A percentile compares a stretch with the other conserved stretches of the same genome.
Conservation (phyloP, 2,329 filamentous ascomycete species). For the Sporothrix variecibatus region DNA sequence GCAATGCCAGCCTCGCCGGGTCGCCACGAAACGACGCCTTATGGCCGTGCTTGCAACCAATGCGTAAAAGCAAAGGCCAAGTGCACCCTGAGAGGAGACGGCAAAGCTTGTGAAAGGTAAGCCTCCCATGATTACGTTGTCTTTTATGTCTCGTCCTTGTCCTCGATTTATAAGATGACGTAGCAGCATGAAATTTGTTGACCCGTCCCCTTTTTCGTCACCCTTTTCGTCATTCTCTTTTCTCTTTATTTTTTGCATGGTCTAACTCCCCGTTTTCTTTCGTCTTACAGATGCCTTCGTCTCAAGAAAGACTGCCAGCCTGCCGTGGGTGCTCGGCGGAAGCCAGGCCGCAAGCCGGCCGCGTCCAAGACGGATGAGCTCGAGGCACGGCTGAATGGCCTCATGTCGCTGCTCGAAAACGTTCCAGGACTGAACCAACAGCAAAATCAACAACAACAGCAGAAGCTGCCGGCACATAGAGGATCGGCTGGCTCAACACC, state of each 20-base stretch:
- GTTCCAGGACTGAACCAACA: conserved; percentile 2
- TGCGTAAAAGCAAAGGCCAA: conserved; percentile 28
- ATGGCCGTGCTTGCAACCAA: conserved; percentile 24
- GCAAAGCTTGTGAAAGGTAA: conserved; percentile 25
- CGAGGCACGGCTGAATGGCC: conserved; percentile 25
- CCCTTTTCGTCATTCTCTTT: neutral
- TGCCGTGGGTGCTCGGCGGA: conserved; percentile 19
- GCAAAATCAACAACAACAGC: neutral
- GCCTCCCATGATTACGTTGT: neutral
- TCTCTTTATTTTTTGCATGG: neutral
- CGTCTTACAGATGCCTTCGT: conserved; percentile 5
- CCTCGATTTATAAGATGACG: neutral
- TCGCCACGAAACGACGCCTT: conserved; percentile 17
- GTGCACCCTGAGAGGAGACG: conserved; percentile 13
- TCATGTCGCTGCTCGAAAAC: conserved; percentile 20
- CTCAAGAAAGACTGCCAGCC: conserved; percentile 27
- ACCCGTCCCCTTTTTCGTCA: neutral
- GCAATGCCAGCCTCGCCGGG: conserved; percentile 3
- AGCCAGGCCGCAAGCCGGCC: conserved; percentile 22
- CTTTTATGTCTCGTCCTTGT: neutral
- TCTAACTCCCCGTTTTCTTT: neutral
- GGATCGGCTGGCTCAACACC: neutral
- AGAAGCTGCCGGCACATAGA: neutral
- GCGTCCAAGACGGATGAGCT: conserved; percentile 23
- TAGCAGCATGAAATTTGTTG: neutral